Base-by-base conservation (phyloP, 1,139 yeast species). In the Candida sp. region DNA sequence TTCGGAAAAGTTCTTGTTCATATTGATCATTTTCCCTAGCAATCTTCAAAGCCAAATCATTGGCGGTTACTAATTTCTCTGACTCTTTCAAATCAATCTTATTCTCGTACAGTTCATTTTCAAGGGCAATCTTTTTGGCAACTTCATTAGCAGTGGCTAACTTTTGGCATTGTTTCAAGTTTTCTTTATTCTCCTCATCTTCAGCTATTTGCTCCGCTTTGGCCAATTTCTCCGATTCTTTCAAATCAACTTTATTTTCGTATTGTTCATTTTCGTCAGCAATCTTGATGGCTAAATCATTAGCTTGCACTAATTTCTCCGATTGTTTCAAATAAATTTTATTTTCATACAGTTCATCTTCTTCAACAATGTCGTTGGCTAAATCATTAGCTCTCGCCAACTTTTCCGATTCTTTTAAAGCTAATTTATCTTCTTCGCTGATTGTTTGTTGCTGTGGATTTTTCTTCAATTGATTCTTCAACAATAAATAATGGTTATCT, bases 21-120 rank as follows among this genome's bases (percentile, higher is more conserved):
- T 32, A 32, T 12, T 32, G 34, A 11, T 32, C 34, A 32, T 37
- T 29, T 29, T 32, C 22, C 9, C 27, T 29, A 7, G 39, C 30
- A 29, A 37, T 37, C 5, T 30, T 19, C 9, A 7, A 4, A 11
- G 29, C 33, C 11, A 37, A 6, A 15, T 37, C 11, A 5, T 15
- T 11, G 4, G 30, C 30, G 8, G 23, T 21, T 5, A 29, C 30
- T 11, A 37, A 29, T 19, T 37, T 37, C 15, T 37, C 34, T 25
- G 39, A 37, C 21, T 37, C 39, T 19, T 37, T 27, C 19, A 37
- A 29, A 8, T 37, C 39, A 8, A 25, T 21, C 21, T 37, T 27
- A 29, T 12, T 27, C 15, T 37, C 34, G 15, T 37, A 37, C 8
- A 11, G 5, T 37, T 32, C 34, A 6, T 32, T 12, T 32, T 32